phyloP scores from a whole-genome alignment of 352 stramenopile genomes.

The Globisporangium irregulare region DNA sequence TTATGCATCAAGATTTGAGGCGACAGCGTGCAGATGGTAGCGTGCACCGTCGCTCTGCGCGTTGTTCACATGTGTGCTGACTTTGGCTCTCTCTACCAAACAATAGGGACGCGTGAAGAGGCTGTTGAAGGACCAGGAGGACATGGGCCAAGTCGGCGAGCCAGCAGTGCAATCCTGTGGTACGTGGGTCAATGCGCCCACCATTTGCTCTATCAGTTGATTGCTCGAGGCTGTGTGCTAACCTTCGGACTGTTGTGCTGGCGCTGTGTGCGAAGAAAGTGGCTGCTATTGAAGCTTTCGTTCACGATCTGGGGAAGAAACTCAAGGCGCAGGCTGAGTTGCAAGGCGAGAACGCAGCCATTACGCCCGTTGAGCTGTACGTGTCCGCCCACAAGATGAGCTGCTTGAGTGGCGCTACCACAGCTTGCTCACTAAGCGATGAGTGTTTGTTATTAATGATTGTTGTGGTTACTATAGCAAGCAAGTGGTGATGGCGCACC shows the following conservation, averaged over 20 bases:
- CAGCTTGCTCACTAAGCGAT: background rate
- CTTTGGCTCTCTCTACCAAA: background rate
- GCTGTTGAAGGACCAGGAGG: slow-evolving; percentile 59
- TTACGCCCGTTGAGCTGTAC: slow-evolving; percentile 66
- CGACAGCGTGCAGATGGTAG: background rate
- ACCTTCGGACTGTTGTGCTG: background rate
- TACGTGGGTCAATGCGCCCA: slow-evolving; percentile 16
- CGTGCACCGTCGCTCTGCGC: background rate
- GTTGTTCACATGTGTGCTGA: background rate
- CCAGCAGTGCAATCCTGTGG: slow-evolving; percentile 42
- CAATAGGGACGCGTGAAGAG: slow-evolving; percentile 59
- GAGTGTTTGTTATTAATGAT: background rate
- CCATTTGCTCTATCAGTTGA: background rate
- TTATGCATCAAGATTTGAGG: background rate
- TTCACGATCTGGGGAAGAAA: slow-evolving; percentile 49
- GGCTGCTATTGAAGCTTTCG: slow-evolving; percentile 54
- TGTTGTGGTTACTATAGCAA: slow-evolving; percentile 34
- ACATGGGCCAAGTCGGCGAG: slow-evolving; percentile 70
- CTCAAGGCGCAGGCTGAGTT: slow-evolving; percentile 29
- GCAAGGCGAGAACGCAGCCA: slow-evolving; percentile 18
- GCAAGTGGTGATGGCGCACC: slow-evolving; percentile 38
- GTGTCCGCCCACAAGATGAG: background rate
- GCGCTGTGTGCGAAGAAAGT: slow-evolving; percentile 23
- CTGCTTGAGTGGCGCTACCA: background rate
- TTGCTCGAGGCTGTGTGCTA: background rate